Evolutionary conservation across 176 grass and related monocot species (phyloP), one percentile per base, ranked within the genome.

Genomic region (Zizania latifolia): DNA sequence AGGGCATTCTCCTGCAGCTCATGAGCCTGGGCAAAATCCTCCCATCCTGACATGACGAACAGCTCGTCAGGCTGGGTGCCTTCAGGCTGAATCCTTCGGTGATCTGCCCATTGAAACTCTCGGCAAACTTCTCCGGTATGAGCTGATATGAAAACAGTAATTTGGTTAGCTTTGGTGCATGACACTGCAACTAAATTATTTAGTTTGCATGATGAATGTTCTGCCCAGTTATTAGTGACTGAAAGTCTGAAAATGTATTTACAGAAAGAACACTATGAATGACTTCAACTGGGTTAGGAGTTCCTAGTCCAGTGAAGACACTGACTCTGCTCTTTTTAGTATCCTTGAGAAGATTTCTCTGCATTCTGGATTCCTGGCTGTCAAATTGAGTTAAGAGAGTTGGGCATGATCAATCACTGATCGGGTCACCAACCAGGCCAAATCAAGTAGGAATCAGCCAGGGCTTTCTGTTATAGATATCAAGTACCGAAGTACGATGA

Each of bases 1-100:
- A 85, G 36, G 29, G 87, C 91, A 6, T 82, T 71, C 60, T 78
- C 72, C 70, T 67, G 72, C 16, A 88, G 40, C 21, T 65, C 70
- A 35, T 93, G 78, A n/a, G 81, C 87, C 67, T 39, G 82, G 55
- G 72, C 81, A 46, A 93, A 93, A 28, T 80, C 68, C 23, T 33
- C 76, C 91, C 87, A 90, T 29, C 81, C 81, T 9, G 72, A 73
- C 19, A 2, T 61, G 40, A 90, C 56, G 36, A 62, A 65, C 0
- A 84, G 1, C 50, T 83, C 88, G 17, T 56, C 28, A 0, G 57
- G 22, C 73, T 85, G 5, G 72, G 72, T 41, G 65, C 45, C 78
- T 82, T 82, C 9, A 93, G 81, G 32, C 56, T 71, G 13, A 82
- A 46, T 3, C 8, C 29, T 70, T 76, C 56, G 32, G 3, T 41